Evolutionary conservation across 75 land plant species (phyloP), one percentile per base, ranked within the genome.

Genomic region (Picea sitchensis): DNA sequence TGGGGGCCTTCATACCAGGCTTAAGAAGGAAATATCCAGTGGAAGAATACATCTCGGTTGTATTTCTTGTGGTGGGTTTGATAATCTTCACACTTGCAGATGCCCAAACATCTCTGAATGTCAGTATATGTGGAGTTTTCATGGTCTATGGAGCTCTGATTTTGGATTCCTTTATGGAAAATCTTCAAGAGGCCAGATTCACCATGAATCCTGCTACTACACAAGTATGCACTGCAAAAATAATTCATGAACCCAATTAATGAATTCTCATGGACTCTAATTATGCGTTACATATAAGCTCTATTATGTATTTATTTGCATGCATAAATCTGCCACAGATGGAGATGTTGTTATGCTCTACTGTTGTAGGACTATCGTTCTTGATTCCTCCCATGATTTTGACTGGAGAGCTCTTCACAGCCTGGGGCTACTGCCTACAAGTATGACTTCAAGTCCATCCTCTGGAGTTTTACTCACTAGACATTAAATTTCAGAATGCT

Each of bases 1-100:
- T 98, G 99, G 99, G 99, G 4, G 99, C 99, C 8, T 98, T 98
- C 79, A 93, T 98, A 57, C 99, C 99, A 14, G 99, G 99, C 11
- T 78, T 98, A 5, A 80, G 98, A 75, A 73, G 99, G 30, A 93
- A 92, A 82, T 98, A 98, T 80, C 88, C 98, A 65, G 30, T 83
- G 26, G 92, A 93, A 57, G 99, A 95, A 80, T 98, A 98, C 64
- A 44, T 93, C 3, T 98, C 99, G 1, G 99, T 98, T 0, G 21
- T 89, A 13, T 86, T 98, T 81, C 85, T 98, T 34, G 96, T 98
- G 30, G 80, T 91, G 34, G 99, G 99, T 0, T 83, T 98, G 59
- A 92, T 98, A 56, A 86, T 93, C 14, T 98, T 98, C 82, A 98
- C 98, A 13, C 87, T 98, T 59, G 99, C 99, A 34, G 99, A 98